Evolutionary conservation across 345 rosid genomes (phyloP), one percentile per base, ranked within the genome.

Genomic region (Pugionium cornutum): DNA sequence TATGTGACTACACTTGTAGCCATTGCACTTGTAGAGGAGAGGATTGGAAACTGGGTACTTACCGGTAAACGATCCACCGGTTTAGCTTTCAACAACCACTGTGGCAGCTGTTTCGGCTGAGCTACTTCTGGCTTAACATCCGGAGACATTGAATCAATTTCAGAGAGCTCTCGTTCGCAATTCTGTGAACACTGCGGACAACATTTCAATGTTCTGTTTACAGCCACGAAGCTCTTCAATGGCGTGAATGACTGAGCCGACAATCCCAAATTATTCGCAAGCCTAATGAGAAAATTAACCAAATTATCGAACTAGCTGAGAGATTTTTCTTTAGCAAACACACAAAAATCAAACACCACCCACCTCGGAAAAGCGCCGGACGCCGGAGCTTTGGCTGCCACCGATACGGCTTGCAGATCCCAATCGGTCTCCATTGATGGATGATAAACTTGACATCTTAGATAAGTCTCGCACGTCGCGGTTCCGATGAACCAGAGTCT

Each of bases 401-500:
- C 79, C n/a, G 99, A 88, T 43, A 95, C 82, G 9, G 89, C 97
- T 73, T 89, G 98, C 43, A 95, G 83, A 86, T 95, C 99, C 97
- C 89, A 91, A 72, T 89, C 96, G 32, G 53, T 79, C 72, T 95
- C 99, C 95, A 95, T 84, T 5, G 87, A 79, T 30, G 97, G 86
- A 84, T 89, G 94, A 78, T 92, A 85, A 53, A 92, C 88, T 73
- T 89, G 98, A 70, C 97, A 92, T 61, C 98, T 83, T 80, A 92
- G 49, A 67, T 83, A 89, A 34, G 98, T 89, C 77, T 95, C 98
- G 66, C 96, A 95, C 49, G 97, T 89, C n/a, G 99, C 99, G 2
- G 94, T 87, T 31, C 96, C 99, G 10, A 91, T 80, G 70, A 95
- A 69, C 99, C 98, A 91, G 29, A 95, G 52, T 44, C 77, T 79